phyloP scores from a whole-genome alignment of 2,329 filamentous ascomycete species.

The Lojkania enalia region DNA sequence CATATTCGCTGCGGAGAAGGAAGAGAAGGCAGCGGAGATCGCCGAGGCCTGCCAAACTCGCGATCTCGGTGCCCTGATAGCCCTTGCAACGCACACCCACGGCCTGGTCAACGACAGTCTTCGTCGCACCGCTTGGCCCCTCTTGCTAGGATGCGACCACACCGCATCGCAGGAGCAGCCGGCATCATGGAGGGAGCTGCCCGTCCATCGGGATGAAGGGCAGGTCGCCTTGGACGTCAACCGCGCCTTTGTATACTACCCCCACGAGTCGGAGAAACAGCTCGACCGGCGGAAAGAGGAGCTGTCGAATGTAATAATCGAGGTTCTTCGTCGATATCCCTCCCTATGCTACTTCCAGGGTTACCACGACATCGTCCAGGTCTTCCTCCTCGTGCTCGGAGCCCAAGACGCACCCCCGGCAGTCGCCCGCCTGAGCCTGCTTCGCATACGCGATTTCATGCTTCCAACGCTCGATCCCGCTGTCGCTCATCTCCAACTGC shows the following conservation, averaged over 20 bases:
- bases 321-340: constrained; percentile 78
- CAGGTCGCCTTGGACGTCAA: constrained; percentile 93
- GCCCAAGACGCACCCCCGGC: constrained; percentile 62
- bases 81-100: constrained; percentile 48
- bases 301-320: constrained; percentile 77
- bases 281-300: constrained; percentile 72
- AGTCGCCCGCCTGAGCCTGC: constrained; percentile 79
- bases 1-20: constrained; percentile 28
- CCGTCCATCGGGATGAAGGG: constrained; percentile 81
- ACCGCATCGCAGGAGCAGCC: constrained; percentile 22
- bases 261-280: constrained; percentile 67
- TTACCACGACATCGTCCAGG: constrained; percentile 97
- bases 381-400: constrained; percentile 83
- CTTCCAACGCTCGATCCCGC: constrained; percentile 82
- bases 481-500: constrained; percentile 79
- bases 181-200: constrained; percentile 63
- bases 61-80: constrained; percentile 46
- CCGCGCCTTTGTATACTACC: constrained; percentile 97
- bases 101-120: constrained; percentile 58
- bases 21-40: constrained; percentile 38
- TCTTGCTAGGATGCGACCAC: constrained; percentile 52
- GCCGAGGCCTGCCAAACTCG: constrained; percentile 46
- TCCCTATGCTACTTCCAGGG: constrained; percentile 96
- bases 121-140: constrained; percentile 74
- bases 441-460: constrained; percentile 98